Percentiles rank a stretch among this genome's conserved stretches.
Evolutionary conservation across 176 grass and related monocot species (phyloP).

Genomic region (Musa troglodytarum): DNA sequence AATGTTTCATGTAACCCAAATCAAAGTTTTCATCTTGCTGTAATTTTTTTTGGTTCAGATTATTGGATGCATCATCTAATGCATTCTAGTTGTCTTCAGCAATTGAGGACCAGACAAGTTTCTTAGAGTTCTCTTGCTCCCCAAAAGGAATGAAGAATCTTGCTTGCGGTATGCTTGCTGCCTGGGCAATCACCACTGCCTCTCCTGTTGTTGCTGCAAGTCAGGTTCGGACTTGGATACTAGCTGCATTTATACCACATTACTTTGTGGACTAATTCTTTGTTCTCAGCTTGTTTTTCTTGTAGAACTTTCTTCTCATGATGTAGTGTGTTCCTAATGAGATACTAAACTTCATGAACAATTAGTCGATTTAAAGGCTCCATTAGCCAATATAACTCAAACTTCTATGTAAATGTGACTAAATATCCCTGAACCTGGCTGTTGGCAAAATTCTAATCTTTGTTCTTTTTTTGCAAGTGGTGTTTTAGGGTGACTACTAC

Average conservation of each 20-base stretch:
- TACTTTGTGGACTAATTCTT: neutral
- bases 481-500: no score
- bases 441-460: neutral
- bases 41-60: neutral
- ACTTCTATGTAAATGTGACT: neutral
- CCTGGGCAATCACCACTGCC: constrained; percentile 55
- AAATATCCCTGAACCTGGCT: neutral
- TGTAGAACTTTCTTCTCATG: neutral
- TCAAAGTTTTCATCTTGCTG: neutral
- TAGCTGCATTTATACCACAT: neutral
- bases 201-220: constrained; percentile 56
- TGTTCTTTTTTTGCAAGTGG: neutral
- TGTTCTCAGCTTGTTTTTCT: neutral
- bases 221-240: constrained; percentile 42
- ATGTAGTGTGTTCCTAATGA: neutral
- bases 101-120: neutral
- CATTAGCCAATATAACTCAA: neutral
- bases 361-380: neutral
- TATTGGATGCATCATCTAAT: neutral
- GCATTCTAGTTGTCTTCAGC: constrained; percentile 4
- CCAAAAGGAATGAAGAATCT: constrained; percentile 34
- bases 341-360: neutral
- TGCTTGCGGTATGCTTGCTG: constrained; percentile 67
- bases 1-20: neutral
- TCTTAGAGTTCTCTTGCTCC: neutral